phyloP scores from a whole-genome alignment of 495 filamentous ascomycete species.

The Xylaria longipes region DNA sequence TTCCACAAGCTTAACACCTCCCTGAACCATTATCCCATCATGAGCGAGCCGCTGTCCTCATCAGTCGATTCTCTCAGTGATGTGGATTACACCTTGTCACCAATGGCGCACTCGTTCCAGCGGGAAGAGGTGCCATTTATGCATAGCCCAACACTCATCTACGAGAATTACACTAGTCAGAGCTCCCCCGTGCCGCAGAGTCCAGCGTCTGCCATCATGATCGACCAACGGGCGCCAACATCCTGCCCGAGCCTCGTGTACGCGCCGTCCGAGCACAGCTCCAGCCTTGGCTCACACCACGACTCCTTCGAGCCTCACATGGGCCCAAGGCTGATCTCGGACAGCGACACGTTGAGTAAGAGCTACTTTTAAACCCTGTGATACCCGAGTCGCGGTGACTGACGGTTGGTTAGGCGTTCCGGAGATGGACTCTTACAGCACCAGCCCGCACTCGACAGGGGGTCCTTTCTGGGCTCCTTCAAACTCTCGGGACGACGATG shows the following conservation, averaged over 20 bases:
- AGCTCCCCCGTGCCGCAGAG: slow-evolving; percentile 57
- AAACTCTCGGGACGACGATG: slow-evolving; percentile 49
- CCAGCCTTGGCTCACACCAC: slow-evolving; percentile 54
- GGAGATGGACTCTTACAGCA: slow-evolving; percentile 54
- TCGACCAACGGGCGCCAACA: slow-evolving; percentile 56
- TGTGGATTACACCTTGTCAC: slow-evolving; percentile 59
- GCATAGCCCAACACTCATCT: slow-evolving; percentile 59
- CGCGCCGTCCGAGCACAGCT: slow-evolving; percentile 53
- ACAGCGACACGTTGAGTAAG: slow-evolving; percentile 56
- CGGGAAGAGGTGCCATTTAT: slow-evolving; percentile 58
- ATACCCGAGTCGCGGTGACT: slow-evolving; percentile 39
- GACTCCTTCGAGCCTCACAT: slow-evolving; percentile 54
- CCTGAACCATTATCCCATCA: slow-evolving; percentile 39
- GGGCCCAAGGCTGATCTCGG: slow-evolving; percentile 51
- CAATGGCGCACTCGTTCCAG: slow-evolving; percentile 56
- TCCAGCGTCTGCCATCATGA: slow-evolving; percentile 58
- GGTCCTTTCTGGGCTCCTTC: slow-evolving; percentile 51
- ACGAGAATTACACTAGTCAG: slow-evolving; percentile 56
- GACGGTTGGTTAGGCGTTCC: slow-evolving; percentile 48
- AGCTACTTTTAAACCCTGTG: slow-evolving; percentile 30
- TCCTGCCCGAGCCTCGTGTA: slow-evolving; percentile 60
- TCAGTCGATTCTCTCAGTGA: slow-evolving; percentile 61
- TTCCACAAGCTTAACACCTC: slow-evolving; percentile 38
- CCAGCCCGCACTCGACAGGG: slow-evolving; percentile 49
- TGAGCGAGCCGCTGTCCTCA: slow-evolving; percentile 52